Base-by-base conservation (phyloP, 495 filamentous ascomycete genomes). In the Viridothelium virens region DNA sequence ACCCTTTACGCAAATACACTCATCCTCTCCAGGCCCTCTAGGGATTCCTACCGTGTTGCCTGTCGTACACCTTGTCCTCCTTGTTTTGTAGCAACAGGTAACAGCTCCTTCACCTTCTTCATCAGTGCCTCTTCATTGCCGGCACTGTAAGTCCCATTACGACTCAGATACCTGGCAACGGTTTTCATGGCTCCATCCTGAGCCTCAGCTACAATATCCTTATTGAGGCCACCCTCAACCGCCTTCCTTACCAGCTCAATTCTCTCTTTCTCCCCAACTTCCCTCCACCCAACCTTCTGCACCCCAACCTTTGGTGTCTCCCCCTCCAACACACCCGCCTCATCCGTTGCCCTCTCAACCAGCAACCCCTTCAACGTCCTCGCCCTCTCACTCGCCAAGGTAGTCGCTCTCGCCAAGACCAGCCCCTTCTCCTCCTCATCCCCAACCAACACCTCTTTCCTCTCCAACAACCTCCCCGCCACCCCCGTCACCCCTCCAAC, bases 51-150 rank as follows among this genome's bases (percentile, higher is more conserved):
- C 48, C 10, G 48, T n/a, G 11, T 53, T 18, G 48, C 16, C 18
- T 59, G 53, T 59, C 14, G 53, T 3, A 36, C 7, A 36, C 9
- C 14, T 14, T 59, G n/a, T 6, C 53, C 53, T 34, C 53, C 53
- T 14, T 59, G 31, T 14, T 31, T 59, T 36, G 53, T 7, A 59
- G 53, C 53, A 59, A 33, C 31, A 36, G 53, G 53, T 18, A 59
- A 36, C 53, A 59, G 9, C 36, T 59, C 53, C 14, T 59, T 59
- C 31, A 59, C 53, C 53, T 34, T 59, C 31, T 36, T 59, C 53
- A 59, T 59, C 1, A 59, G 7, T 6, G 31, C 25, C 2, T 59
- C 53, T 59, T 31, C 53, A 33, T 31, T 59, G 7, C 18, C 53
- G 9, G 53, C 2, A 59, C 31, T 18, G 18, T 59, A 59, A 11